A percentile compares a stretch with the other conserved stretches of the same genome.
phyloP scores from a whole-genome alignment of 2,329 filamentous ascomycete species.

The Karstenula rhodostoma region DNA sequence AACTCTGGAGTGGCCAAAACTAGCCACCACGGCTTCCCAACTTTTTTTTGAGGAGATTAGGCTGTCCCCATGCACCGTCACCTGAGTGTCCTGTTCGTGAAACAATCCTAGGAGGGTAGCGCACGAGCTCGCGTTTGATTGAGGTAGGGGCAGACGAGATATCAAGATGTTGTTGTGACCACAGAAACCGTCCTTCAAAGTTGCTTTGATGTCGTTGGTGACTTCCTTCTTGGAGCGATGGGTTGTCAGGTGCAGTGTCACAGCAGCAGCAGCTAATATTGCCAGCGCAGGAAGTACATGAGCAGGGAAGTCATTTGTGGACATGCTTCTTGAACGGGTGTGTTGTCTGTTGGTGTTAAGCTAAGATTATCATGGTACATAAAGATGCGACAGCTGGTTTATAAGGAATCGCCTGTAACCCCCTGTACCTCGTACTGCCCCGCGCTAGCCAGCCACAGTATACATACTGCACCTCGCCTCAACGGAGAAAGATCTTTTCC shows the following conservation, averaged over 20 bases:
- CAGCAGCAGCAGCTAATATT: not conserved
- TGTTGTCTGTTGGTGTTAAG: not conserved
- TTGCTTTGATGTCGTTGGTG: not conserved
- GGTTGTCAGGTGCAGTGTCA: not conserved
- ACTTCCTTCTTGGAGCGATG: not conserved
- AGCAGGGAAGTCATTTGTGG: not conserved
- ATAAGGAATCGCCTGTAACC: not conserved
- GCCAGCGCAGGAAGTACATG: not conserved
- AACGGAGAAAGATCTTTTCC: not conserved
- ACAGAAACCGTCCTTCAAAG: not conserved
- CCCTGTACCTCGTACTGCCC: not conserved
- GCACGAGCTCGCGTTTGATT: not conserved
- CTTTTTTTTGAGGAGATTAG: not conserved
- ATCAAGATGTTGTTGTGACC: not conserved
- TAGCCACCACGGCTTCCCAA: not conserved
- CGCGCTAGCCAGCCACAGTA: constrained; percentile 1
- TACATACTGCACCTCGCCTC: constrained; percentile 1
- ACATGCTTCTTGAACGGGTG: not conserved
- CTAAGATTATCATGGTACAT: no score
- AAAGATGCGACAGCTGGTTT: not conserved
- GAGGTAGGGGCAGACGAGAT: not conserved
- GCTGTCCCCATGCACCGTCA: not conserved
- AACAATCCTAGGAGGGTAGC: not conserved
- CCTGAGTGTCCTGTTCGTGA: not conserved
- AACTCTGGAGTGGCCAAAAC: no score